Percentiles rank a stretch among this genome's conserved stretches.
Evolutionary conservation across 352 stramenopile species (phyloP).

Genomic region (Thalassiosira delicatula): DNA sequence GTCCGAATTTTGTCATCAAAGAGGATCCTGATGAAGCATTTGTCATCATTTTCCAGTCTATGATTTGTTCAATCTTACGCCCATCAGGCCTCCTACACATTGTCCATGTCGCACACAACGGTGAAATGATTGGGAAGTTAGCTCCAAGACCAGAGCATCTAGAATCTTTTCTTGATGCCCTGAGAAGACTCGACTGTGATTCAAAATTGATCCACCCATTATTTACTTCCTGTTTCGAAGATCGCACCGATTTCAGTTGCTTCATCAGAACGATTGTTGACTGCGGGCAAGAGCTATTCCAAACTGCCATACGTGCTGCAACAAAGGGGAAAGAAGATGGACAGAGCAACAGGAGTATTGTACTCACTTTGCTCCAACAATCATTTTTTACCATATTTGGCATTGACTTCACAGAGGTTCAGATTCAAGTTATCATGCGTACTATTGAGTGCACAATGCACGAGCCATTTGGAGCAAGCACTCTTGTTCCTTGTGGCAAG

Average conservation of each 20-base stretch:
- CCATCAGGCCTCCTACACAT: neutral
- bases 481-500: neutral
- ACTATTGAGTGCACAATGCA: neutral
- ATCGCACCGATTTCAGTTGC: no score
- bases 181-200: neutral
- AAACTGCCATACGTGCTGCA: neutral
- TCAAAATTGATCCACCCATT: neutral
- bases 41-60: neutral
- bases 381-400: no score
- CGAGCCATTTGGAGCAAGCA: neutral
- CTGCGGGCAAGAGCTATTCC: neutral
- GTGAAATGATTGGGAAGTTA: neutral
- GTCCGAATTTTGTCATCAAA: neutral
- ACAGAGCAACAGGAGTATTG: no score
- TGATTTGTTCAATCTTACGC: neutral
- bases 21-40: neutral
- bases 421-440: conserved; percentile 1
- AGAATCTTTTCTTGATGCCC: neutral
- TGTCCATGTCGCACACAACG: neutral
- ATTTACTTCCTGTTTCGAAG: neutral
- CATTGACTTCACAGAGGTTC: neutral
- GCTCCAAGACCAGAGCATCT: neutral
- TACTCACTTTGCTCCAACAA: no score
- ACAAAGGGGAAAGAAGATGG: neutral
- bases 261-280: neutral